Evolutionary conservation across 164 flowering plant genomes (phyloP).

Genomic region (Piper longum): DNA sequence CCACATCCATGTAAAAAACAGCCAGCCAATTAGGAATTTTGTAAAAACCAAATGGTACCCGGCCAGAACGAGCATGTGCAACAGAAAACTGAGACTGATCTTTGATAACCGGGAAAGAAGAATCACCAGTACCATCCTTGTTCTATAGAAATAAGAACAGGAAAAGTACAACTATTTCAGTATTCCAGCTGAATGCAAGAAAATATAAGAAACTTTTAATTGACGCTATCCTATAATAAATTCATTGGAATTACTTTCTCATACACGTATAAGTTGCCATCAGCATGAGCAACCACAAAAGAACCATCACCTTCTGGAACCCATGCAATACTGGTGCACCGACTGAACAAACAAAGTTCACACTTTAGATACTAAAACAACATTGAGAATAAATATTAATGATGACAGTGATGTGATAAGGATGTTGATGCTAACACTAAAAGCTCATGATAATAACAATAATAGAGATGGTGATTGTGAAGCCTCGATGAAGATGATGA

Average conservation of each 20-base stretch:
- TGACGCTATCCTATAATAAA: not conserved
- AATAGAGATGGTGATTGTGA: too few species aligned
- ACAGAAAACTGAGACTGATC: conserved; percentile 90
- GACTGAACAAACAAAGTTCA: conserved; percentile 37
- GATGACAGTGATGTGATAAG: too few species aligned
- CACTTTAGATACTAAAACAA: conserved; percentile 1
- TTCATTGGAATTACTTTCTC: conserved; percentile 58
- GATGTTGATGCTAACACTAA: too few species aligned
- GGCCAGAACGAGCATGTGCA: conserved; percentile 78
- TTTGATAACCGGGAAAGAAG: conserved; percentile 80
- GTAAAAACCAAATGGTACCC: conserved; percentile 28
- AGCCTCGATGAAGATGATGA: too few species aligned
- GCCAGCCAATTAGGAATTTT: not conserved
- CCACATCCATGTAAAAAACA: too few species aligned
- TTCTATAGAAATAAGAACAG: conserved; percentile 26
- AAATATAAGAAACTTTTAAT: not conserved
- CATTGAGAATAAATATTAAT: too few species aligned
- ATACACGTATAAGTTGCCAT: conserved; percentile 89
- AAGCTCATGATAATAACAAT: too few species aligned
- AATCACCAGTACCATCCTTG: conserved; percentile 87
- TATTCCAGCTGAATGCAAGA: not conserved
- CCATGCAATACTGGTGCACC: conserved; percentile 89
- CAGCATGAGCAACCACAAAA: conserved; percentile 91
- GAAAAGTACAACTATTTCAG: conserved; percentile 4
- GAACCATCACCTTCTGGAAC: conserved; percentile 84